phyloP scores from a whole-genome alignment of 2,329 filamentous ascomycete species.

The Microdochium trichocladiopsis region DNA sequence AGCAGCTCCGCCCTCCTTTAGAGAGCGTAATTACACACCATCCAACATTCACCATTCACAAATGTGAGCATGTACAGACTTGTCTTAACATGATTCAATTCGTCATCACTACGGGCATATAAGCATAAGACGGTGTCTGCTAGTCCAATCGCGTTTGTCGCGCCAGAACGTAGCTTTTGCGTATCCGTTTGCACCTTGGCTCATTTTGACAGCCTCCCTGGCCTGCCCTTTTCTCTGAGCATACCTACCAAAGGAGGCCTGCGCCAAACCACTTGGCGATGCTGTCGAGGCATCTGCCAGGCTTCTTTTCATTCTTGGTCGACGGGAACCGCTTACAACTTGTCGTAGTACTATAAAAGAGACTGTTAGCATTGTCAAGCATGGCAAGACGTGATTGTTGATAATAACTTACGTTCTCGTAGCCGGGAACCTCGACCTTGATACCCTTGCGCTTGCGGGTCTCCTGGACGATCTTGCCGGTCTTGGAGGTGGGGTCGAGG shows the following conservation, averaged over 20 bases:
- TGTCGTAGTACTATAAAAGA: conserved; percentile 83
- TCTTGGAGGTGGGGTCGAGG: conserved; percentile 75
- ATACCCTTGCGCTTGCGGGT: conserved; percentile 99
- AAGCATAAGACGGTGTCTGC: not conserved
- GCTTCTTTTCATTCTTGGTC: not conserved
- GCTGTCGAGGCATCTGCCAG: not conserved
- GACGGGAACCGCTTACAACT: conserved; percentile 61
- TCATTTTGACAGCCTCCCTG: not conserved
- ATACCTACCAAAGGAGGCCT: not conserved
- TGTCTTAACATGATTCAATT: conserved; percentile 1
- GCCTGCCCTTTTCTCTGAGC: not conserved
- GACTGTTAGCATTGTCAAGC: conserved; percentile 28
- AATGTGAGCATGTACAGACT: no score
- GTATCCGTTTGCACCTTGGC: not conserved
- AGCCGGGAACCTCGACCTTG: conserved; percentile 88
- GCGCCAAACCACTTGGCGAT: not conserved
- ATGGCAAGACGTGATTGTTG: not conserved
- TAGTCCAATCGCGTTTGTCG: not conserved
- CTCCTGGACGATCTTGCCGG: conserved; percentile 73
- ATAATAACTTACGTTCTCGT: conserved; percentile 78
- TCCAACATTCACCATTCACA: no score
- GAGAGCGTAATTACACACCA: no score
- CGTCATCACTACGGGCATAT: not conserved
- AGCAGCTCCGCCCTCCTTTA: no score
- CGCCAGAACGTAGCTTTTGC: not conserved